Evolutionary conservation across 805 yeast genomes (phyloP), one percentile per base, ranked within the genome.

Genomic region (Schizosaccharomyces osmophilus): DNA sequence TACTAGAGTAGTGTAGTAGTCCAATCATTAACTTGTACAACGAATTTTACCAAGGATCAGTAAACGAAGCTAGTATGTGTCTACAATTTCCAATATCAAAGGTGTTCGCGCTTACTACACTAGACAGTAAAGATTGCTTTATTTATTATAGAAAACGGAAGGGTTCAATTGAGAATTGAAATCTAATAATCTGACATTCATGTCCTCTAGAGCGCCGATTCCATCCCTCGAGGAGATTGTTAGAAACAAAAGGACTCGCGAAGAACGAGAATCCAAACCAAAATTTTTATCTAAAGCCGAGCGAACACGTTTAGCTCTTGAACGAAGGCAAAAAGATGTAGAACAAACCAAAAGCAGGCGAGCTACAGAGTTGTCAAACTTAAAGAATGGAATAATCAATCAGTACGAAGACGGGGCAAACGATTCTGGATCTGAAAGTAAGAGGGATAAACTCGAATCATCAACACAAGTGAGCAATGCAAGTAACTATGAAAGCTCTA

Each of bases 271-370:
- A 9, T 24, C 62, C 6, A 68, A 71, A 64, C 79, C 78, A 1
- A 69, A 67, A 62, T 81, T 80, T 66, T 66, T 81, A 6, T 71
- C 80, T 9, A 78, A 75, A 65, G 69, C 67, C n/a, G 75, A 77
- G 62, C 70, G 84, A 54, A 71, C 70, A 24, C 69, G 71, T 60
- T 64, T 73, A 24, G 71, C 74, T 5, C 22, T 63, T 45, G 66
- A 68, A 61, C 65, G 66, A 45, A 51, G 48, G 19, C 11, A 41
- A 45, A 32, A 59, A 29, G 45, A 22, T 9, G 59, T 63, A 32
- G 60, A 42, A 17, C 26, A 24, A 22, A 5, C 41, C 6, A 22
- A 22, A 62, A 26, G 6, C 48, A 43, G 24, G 42, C 39, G 45
- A 26, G 31, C 19, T 61, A 62, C 43, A 39, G 59, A 17, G 64